Percentiles rank a stretch among this genome's conserved stretches.
These are phyloP conservation scores for Sedum album DNA, from an alignment of 164 flowering plant genomes.

Conservation along the genomic window DNA sequence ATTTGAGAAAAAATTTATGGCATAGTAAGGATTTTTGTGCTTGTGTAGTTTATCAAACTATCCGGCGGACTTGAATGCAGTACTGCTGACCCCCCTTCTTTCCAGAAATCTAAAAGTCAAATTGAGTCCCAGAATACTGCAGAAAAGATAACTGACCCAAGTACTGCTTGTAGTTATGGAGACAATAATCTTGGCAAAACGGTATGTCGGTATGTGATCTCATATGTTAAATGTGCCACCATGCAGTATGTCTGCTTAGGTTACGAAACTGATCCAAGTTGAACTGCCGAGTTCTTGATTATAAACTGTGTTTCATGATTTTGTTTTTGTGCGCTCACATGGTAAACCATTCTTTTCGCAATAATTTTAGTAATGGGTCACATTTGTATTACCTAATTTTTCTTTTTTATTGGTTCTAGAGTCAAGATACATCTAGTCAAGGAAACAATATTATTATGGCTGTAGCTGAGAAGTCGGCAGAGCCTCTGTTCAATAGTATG, in stretches of 20 bases:
- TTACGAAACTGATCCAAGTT: too few relatives aligned
- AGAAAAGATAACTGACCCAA: conserved; percentile 10
- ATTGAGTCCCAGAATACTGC: conserved; percentile 26
- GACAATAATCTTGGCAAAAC: not conserved
- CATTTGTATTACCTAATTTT: too few relatives aligned
- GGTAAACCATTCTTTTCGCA: too few relatives aligned
- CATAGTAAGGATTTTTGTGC: conserved; percentile 8
- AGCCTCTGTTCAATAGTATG: conserved; percentile 5
- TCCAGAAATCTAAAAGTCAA: conserved; percentile 53
- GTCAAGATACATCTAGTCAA: too few relatives aligned
- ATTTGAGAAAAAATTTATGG: not conserved
- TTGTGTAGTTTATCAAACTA: conserved; percentile 37
- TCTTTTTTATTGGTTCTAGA: too few relatives aligned
- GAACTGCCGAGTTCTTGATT: too few relatives aligned
- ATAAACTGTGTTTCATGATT: too few relatives aligned
- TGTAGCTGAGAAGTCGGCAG: not conserved
- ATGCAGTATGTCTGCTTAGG: too few relatives aligned
- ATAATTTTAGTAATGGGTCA: too few relatives aligned
- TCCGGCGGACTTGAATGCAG: conserved; percentile 71
- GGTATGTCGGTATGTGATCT: not conserved
- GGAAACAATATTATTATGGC: not conserved
- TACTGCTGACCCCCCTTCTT: conserved; percentile 58
- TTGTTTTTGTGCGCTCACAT: too few relatives aligned
- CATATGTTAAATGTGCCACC: too few relatives aligned
- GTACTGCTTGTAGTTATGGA: not conserved